A percentile compares a stretch with the other conserved stretches of the same genome.
Evolutionary conservation across 805 yeast species (phyloP).

Genomic region (Yarrowia porcina): DNA sequence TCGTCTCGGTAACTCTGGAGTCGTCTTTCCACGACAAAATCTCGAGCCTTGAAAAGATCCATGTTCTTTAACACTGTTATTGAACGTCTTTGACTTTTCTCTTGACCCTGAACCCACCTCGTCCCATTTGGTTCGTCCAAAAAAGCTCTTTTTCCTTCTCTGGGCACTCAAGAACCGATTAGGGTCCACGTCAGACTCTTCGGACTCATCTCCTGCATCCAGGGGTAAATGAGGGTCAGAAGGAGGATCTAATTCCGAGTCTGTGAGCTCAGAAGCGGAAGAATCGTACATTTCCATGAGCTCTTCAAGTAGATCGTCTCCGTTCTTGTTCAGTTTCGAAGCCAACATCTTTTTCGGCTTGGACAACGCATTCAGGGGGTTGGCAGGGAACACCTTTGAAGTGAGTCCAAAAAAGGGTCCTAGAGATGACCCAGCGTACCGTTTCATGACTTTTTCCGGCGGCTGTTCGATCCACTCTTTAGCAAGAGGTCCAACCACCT

Average conservation of each 20-base stretch:
- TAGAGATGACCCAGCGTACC: slow-evolving; percentile 6
- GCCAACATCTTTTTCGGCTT: slow-evolving; percentile 9
- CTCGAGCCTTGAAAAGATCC: slow-evolving; percentile 1
- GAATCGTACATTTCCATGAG: slow-evolving; percentile 21
- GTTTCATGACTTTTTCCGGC: slow-evolving; percentile 3
- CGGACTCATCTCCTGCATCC: background rate
- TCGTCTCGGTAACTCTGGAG: background rate
- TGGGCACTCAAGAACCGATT: slow-evolving; percentile 8
- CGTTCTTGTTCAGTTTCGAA: slow-evolving; percentile 1
- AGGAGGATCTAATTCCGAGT: background rate
- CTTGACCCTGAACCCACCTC: background rate
- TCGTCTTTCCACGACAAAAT: slow-evolving; percentile 1
- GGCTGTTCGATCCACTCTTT: slow-evolving; percentile 29
- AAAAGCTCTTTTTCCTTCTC: background rate
- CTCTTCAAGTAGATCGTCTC: slow-evolving; percentile 14
- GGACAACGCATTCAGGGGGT: background rate
- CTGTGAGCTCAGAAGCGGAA: background rate
- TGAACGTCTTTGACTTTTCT: slow-evolving; percentile 15
- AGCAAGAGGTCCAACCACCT: slow-evolving; percentile 39
- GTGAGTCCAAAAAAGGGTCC: slow-evolving; percentile 8
- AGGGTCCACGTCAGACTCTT: slow-evolving; percentile 2
- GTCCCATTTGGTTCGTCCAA: background rate
- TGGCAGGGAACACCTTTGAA: background rate
- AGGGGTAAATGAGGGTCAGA: background rate
- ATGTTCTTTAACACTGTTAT: background rate